Evolutionary conservation across 306 rosid genomes (phyloP).

Genomic region (Luffa aegyptiaca): DNA sequence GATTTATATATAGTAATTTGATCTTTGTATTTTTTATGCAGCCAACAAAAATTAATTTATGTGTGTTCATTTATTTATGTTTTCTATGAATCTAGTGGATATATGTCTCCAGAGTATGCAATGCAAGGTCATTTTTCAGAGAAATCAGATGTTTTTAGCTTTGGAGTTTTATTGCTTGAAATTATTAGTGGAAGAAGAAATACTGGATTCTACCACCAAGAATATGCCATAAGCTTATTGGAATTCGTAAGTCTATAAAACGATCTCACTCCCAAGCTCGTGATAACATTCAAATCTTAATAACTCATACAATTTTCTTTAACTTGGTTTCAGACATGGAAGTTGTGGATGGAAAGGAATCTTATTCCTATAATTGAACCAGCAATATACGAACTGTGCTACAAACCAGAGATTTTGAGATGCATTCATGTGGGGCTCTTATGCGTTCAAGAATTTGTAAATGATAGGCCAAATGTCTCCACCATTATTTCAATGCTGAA

Average conservation of each 20-base stretch:
- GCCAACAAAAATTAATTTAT: background rate
- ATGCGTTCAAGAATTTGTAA: background rate
- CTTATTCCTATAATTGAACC: background rate
- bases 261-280: no score
- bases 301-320: background rate
- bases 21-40: background rate
- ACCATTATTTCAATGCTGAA: conserved; percentile 8
- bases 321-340: conserved; percentile 1
- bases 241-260: background rate
- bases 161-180: background rate
- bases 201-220: background rate
- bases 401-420: background rate
- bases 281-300: background rate
- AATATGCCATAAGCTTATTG: background rate
- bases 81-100: background rate
- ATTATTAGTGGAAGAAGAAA: conserved; percentile 5
- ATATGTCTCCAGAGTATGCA: background rate
- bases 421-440: conserved; percentile 5
- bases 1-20: background rate
- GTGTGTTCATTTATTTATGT: background rate
- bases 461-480: background rate
- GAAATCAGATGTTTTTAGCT: background rate
- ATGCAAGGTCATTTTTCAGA: background rate
- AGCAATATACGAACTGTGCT: background rate
- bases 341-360: background rate